Conservation (phyloP, 2,329 filamentous ascomycete genomes). For the Peltaster fructicola region DNA sequence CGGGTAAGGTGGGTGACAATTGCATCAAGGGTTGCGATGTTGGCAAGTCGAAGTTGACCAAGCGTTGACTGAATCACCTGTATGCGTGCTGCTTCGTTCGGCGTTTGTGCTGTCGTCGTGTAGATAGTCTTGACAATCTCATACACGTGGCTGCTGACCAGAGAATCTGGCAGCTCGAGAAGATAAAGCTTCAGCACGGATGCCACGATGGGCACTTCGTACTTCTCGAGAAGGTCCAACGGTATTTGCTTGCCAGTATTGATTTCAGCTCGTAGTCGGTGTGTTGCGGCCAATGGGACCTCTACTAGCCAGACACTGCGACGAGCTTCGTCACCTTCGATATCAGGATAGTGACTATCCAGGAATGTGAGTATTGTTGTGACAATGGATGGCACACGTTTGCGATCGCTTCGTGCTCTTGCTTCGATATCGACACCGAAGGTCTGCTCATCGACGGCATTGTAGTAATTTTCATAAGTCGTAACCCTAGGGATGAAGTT, state of each 20-base stretch:
- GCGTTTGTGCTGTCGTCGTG: constrained; percentile 59
- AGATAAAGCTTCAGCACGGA: constrained; percentile 87
- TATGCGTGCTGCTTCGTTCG: constrained; percentile 60
- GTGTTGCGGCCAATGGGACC: constrained; percentile 67
- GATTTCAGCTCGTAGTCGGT: constrained; percentile 63
- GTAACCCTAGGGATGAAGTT: constrained; percentile 80
- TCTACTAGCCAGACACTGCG: constrained; percentile 89
- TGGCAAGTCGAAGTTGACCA: constrained; percentile 82
- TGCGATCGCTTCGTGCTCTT: constrained; percentile 78
- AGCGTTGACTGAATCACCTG: constrained; percentile 90
- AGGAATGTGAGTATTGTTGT: constrained; percentile 89
- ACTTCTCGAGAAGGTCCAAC: constrained; percentile 62
- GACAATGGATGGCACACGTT: constrained; percentile 81
- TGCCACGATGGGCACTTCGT: constrained; percentile 86
- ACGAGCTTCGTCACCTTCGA: constrained; percentile 88
- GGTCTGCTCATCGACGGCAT: constrained; percentile 90
- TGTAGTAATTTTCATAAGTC: constrained; percentile 98
- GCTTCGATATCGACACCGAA: constrained; percentile 98
- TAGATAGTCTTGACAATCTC: constrained; percentile 98
- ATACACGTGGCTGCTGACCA: constrained; percentile 95
- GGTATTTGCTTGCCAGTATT: constrained; percentile 75
- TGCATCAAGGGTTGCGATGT: constrained; percentile 96
- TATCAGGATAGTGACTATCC: constrained; percentile 90
- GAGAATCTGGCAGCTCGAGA: constrained; percentile 88
- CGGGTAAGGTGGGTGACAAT: constrained; percentile 97